Evolutionary conservation across 2,329 filamentous ascomycete species (phyloP).

Genomic region (Aspergillus udagawae): DNA sequence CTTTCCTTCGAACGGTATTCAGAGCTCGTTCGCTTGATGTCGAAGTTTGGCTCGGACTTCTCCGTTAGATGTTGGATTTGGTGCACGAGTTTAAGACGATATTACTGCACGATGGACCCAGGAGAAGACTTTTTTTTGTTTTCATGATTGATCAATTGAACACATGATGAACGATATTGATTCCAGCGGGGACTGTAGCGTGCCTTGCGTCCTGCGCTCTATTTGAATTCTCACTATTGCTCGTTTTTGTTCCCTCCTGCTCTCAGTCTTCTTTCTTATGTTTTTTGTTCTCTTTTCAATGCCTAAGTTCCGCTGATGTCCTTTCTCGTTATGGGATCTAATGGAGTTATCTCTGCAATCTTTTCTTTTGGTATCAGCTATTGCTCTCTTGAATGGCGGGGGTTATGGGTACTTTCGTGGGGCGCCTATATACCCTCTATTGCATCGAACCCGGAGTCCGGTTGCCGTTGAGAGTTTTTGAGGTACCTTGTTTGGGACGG

Average conservation of each 20-base stretch:
- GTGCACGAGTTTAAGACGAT: background rate
- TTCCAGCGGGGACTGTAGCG: background rate
- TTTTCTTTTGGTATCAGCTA: constrained; percentile 10
- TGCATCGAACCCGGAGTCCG: constrained; percentile 26
- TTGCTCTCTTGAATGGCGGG: constrained; percentile 11
- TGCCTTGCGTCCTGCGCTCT: background rate
- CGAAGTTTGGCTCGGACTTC: background rate
- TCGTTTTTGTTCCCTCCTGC: constrained; percentile 6
- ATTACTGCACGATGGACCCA: background rate
- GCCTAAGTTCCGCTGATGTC: background rate
- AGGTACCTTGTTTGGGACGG: constrained; percentile 9
- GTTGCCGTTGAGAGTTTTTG: constrained; percentile 13
- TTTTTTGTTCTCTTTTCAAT: background rate
- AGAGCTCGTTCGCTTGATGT: constrained; percentile 31
- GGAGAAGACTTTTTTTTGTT: background rate
- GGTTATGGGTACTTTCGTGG: constrained; percentile 12
- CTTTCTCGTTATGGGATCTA: constrained; percentile 7
- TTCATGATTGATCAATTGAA: background rate
- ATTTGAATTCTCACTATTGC: background rate
- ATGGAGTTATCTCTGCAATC: constrained; percentile 14
- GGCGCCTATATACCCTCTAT: constrained; percentile 16
- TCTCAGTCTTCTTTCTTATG: constrained; percentile 3
- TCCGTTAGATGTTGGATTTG: constrained; percentile 2
- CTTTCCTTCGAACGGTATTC: constrained; percentile 27
- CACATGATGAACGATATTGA: background rate